Evolutionary conservation across 208 protist species (phyloP), one percentile per base, ranked within the genome.

Genomic region (Wallacemonas sp.): DNA sequence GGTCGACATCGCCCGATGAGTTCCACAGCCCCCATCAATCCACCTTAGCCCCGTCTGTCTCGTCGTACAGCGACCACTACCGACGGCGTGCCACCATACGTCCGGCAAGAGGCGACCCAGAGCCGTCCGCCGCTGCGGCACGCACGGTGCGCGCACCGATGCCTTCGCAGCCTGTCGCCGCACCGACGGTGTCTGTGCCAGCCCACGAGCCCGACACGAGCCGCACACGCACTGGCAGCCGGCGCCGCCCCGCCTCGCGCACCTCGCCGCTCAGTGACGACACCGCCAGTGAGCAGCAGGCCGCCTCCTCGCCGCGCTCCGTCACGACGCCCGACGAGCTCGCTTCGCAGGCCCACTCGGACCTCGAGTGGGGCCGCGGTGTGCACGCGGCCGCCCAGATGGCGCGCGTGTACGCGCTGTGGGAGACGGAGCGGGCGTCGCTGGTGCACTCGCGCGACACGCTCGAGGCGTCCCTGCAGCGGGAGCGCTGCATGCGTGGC

Each of bases 401-500:
- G 11, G 18, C 57, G n/a, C 52, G 25, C 12, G 22, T 65, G 25
- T 29, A 74, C 38, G 65, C 74, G 3, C 16, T 25, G 23, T 68
- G 70, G 63, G 39, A 64, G 46, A 59, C 33, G 3, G 74, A 79
- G 54, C 18, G 45, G 0, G 66, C 54, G 3, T 67, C 71, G 22
- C 38, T 66, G 33, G 41, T 22, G 10, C 46, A 65, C 38, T 59
- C 70, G 7, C 46, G 70, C 22, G 38, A 72, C 22, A 38, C 54
- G 1, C 18, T 76, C 29, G 31, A 66, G 63, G 67, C 67, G 2
- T 61, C 71, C 0, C 59, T 80, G 42, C 50, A 62, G 20, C 67
- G 74, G 2, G 74, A 81, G 54, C 67, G 28, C 7, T 45, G 39
- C 22, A 57, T 68, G 61, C 74, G 74, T 38, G 46, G 45, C 11